A percentile compares a stretch with the other conserved stretches of the same genome.
Evolutionary conservation across 192 early-diverging fungal species (phyloP).

Genomic region (Gigaspora rosea): DNA sequence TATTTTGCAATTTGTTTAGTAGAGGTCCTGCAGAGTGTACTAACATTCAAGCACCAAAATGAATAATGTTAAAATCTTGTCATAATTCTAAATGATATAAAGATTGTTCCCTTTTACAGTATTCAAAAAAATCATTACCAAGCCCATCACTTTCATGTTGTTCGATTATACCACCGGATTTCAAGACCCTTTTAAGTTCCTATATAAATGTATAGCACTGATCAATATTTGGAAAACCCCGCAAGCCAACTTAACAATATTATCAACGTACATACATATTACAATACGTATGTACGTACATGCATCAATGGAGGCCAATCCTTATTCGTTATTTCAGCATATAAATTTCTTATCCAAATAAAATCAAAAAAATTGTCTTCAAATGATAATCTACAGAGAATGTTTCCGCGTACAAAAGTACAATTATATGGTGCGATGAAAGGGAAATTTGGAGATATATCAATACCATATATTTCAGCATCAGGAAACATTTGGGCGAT

Average conservation of each 20-base stretch:
- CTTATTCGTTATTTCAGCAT: neutral
- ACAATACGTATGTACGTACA: too few species aligned
- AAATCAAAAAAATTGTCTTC: constrained; percentile 15
- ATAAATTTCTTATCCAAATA: constrained; percentile 9
- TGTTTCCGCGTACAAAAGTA: neutral
- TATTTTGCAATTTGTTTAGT: constrained; percentile 9
- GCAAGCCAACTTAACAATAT: too few species aligned
- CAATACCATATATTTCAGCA: constrained; percentile 36
- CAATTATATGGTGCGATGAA: constrained; percentile 9
- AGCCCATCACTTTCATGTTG: neutral
- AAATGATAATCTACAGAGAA: constrained; percentile 5
- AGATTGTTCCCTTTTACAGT: too few species aligned
- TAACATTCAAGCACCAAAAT: neutral
- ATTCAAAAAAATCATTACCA: neutral
- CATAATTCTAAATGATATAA: too few species aligned
- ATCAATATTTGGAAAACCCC: too few species aligned
- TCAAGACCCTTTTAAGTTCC: constrained; percentile 18
- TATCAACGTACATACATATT: too few species aligned
- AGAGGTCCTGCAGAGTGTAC: constrained; percentile 1
- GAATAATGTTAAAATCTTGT: too few species aligned
- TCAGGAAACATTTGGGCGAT: constrained; percentile 42
- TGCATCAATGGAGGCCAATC: neutral
- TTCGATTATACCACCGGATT: constrained; percentile 16
- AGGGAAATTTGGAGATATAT: constrained; percentile 11
- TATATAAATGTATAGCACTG: neutral